Percentiles rank a stretch among this genome's conserved stretches.
Evolutionary conservation across 2,329 filamentous ascomycete species (phyloP).

Genomic region (Neospermospora avenae): DNA sequence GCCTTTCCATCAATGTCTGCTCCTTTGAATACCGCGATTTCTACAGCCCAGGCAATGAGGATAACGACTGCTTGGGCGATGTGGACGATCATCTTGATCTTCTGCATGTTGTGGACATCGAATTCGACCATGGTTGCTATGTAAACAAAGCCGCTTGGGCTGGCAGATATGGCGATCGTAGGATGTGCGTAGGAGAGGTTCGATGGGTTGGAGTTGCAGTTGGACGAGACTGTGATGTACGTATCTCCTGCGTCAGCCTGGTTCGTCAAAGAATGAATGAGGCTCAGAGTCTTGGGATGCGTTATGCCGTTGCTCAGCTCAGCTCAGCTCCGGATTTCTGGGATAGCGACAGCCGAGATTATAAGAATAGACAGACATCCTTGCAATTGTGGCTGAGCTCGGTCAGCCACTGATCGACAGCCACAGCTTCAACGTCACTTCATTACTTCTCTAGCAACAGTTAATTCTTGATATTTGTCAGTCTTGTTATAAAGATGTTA

Average conservation of each 20-base stretch:
- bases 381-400: background rate
- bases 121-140: constrained; percentile 30
- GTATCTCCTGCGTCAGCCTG: constrained; percentile 1
- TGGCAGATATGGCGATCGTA: background rate
- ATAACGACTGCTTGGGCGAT: constrained; percentile 51
- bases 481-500: too few relatives aligned
- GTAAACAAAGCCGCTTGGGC: background rate
- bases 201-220: background rate
- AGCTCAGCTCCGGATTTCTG: background rate
- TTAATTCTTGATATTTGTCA: too few relatives aligned
- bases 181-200: background rate
- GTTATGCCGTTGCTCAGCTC: background rate
- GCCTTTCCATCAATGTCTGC: constrained; percentile 54
- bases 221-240: background rate
- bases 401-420: constrained; percentile 1
- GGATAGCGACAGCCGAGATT: constrained; percentile 1
- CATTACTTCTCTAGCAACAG: too few relatives aligned
- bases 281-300: constrained; percentile 5
- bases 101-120: constrained; percentile 32
- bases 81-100: constrained; percentile 54
- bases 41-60: constrained; percentile 55
- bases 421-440: background rate
- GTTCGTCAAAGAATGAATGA: background rate
- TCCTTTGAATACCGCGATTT: constrained; percentile 56
- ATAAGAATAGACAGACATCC: background rate